A percentile compares a stretch with the other conserved stretches of the same genome.
phyloP scores from a whole-genome alignment of 306 rosid species.

The Mucuna pruriens region DNA sequence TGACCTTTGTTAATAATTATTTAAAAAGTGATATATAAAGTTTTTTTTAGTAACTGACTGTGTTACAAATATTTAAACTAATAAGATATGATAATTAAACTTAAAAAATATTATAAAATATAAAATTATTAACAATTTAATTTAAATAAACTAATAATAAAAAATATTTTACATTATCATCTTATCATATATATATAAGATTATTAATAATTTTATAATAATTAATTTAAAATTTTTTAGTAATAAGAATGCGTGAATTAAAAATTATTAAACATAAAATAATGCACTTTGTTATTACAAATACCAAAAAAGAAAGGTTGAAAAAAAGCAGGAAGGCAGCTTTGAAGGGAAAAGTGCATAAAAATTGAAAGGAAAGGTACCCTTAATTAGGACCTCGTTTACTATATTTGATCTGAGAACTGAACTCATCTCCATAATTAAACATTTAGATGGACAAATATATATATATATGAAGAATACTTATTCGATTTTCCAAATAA shows the following conservation, averaged over 20 bases:
- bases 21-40: no score
- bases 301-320: neutral
- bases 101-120: neutral
- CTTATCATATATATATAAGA: no score
- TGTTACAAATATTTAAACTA: no score
- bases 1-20: no score
- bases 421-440: conserved; percentile 29
- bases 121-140: neutral
- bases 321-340: neutral
- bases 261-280: neutral
- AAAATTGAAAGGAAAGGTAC: neutral
- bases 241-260: no score
- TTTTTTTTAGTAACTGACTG: no score
- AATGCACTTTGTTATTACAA: neutral
- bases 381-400: conserved; percentile 27
- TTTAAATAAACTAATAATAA: neutral
- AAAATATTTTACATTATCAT: neutral
- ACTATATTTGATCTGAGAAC: conserved; percentile 23
- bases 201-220: no score
- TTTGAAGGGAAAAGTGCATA: conserved; percentile 18
- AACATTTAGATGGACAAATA: neutral
- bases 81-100: no score
- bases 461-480: neutral
- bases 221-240: no score
- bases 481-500: neutral